Evolutionary conservation across 2,329 filamentous ascomycete genomes (phyloP), one percentile per base, ranked within the genome.

Genomic region (Pseudocercospora crystallina): DNA sequence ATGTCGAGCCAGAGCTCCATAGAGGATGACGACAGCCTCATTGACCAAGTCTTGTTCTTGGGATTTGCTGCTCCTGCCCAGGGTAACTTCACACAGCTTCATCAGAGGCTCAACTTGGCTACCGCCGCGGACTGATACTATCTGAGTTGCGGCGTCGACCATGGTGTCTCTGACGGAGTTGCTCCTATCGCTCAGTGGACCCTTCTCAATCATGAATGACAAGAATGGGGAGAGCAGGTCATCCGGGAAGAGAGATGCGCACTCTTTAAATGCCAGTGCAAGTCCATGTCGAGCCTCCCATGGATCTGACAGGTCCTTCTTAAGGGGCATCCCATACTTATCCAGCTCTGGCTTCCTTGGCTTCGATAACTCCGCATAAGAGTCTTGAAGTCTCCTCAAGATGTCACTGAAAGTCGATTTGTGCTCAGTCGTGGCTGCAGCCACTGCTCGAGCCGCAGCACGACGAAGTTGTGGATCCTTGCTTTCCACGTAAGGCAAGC

Each of bases 21-120:
- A 99, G 69, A 99, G 86, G 62, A 99, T 94, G 61, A 99, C 91
- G 45, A 99, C 91, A 13, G 95, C 94, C 72, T 99, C 94, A 61
- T 96, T 96, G 57, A 97, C 87, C 53, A 90, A 83, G 70, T 99
- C 95, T 13, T 89, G 85, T 47, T 86, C 83, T 59, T 91, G 84
- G 0, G 86, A 90, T 50, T 84, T 86, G 66, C 87, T 89, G 68
- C 94, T 89, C 2, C 84, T 85, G 65, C 92, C 90, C n/a, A 99
- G 77, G 0, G 89, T 90, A 17, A 80, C 80, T 70, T 99, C 94
- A 65, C 97, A 95, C 11, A 92, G 84, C 63, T 86, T 83, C 91
- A 99, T 99, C 47, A 99, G 76, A 59, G 86, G 83, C 65, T 97
- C 91, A 3, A 99, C 85, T 57, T 92, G 84, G 10, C 81, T 75